Conservation (phyloP, 2,329 filamentous ascomycete species). For the Cytospora schulzeri region DNA sequence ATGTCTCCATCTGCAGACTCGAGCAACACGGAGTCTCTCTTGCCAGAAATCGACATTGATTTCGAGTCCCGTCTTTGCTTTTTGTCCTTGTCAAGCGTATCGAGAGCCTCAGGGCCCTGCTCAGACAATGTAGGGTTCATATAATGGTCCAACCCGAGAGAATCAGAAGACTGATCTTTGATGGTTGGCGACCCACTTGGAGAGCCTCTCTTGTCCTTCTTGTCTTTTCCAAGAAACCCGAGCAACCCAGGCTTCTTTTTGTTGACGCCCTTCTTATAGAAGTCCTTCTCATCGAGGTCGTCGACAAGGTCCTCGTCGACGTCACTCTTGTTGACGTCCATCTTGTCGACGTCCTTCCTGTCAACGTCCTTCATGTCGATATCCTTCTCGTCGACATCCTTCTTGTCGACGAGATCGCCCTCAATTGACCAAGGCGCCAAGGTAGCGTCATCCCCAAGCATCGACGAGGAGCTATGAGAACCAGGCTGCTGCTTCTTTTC, state of each 20-base stretch:
- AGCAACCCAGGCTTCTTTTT: not conserved
- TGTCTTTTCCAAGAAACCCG: conserved; percentile 3
- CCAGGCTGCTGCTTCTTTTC: conserved; percentile 1
- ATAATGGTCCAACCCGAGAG: not conserved
- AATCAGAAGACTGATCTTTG: not conserved
- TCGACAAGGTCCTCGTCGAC: not conserved
- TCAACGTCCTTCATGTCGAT: not conserved
- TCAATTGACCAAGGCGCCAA: not conserved
- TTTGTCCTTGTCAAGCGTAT: not conserved
- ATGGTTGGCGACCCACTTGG: not conserved
- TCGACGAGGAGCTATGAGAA: not conserved
- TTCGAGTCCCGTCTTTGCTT: conserved; percentile 1
- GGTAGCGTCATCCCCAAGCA: not conserved
- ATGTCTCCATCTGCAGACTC: not conserved
- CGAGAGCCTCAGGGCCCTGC: not conserved
- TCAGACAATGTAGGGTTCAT: not conserved
- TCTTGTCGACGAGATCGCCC: not conserved
- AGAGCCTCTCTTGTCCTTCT: not conserved
- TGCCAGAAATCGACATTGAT: not conserved
- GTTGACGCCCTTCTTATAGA: not conserved
- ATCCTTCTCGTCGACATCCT: not conserved
- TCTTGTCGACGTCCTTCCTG: not conserved
- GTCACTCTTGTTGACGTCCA: not conserved
- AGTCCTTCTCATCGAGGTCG: not conserved
- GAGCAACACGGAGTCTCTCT: not conserved